These are phyloP conservation scores for Entomortierella lignicola DNA, from an alignment of 192 early-diverging fungal species.

Conservation along the genomic window DNA sequence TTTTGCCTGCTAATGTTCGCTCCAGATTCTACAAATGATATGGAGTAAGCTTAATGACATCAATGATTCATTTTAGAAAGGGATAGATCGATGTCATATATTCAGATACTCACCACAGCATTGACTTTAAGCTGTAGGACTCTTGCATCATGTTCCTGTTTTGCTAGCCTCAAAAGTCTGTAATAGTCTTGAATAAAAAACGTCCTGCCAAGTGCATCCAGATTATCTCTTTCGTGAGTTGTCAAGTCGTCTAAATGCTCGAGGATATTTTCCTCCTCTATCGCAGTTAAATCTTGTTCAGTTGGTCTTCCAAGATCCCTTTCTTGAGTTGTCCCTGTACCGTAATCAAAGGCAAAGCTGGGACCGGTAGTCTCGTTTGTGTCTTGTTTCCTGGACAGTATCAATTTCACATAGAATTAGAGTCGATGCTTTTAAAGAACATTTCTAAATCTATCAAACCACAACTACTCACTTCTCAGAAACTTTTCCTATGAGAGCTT, in stretches of 20 bases:
- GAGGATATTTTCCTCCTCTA: conserved; percentile 47
- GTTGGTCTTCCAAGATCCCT: neutral
- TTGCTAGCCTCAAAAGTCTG: conserved; percentile 14
- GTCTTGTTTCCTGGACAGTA: neutral
- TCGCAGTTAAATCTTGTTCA: conserved; percentile 14
- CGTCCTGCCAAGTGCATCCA: conserved; percentile 25
- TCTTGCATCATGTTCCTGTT: conserved; percentile 25
- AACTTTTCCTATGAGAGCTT: conserved; percentile 42
- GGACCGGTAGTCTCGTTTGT: neutral
- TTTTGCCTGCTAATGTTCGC: conserved; percentile 34
- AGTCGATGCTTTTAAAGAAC: neutral
- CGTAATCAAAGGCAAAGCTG: conserved; percentile 38
- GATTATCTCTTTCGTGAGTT: conserved; percentile 7
- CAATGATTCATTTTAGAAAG: neutral
- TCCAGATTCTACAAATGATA: conserved; percentile 26
- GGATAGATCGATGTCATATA: neutral
- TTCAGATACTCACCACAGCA: conserved; percentile 20
- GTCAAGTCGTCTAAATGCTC: conserved; percentile 39
- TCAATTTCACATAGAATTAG: neutral
- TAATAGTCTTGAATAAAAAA: conserved; percentile 35
- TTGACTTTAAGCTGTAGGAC: conserved; percentile 41
- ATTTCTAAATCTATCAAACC: neutral
- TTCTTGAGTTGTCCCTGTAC: conserved; percentile 6
- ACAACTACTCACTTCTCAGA: conserved; percentile 26
- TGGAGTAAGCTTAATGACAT: too few species aligned